Evolutionary conservation across 768 basidiomycete genomes (phyloP).

Genomic region (Peribolospora baueri): DNA sequence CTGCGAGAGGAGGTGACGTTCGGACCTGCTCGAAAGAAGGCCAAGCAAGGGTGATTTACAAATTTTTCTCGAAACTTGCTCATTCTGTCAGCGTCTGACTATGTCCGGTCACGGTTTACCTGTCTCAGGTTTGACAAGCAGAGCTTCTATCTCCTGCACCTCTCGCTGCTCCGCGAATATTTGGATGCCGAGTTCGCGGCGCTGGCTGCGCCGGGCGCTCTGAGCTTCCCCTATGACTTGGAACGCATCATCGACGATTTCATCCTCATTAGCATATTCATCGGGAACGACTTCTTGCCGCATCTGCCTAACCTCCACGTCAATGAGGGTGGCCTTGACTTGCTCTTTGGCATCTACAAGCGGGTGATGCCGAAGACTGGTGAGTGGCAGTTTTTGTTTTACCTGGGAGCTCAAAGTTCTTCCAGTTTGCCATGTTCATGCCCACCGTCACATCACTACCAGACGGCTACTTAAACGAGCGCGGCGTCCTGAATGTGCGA

Average conservation of each 20-base stretch:
- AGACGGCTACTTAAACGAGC: slow-evolving; percentile 88
- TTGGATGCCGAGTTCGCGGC: slow-evolving; percentile 75
- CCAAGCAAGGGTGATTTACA: slow-evolving; percentile 17
- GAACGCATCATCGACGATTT: slow-evolving; percentile 97
- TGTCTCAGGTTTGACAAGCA: slow-evolving; percentile 38
- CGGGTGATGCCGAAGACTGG: slow-evolving; percentile 45
- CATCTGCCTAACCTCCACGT: slow-evolving; percentile 92
- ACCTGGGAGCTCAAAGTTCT: not conserved
- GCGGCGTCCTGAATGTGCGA: slow-evolving; percentile 51
- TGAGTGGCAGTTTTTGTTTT: slow-evolving; percentile 26
- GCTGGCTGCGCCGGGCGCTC: slow-evolving; percentile 26
- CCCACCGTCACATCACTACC: not conserved
- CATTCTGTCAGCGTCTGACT: not conserved
- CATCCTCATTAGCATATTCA: slow-evolving; percentile 81
- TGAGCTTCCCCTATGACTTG: slow-evolving; percentile 63
- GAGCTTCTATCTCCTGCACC: slow-evolving; percentile 83
- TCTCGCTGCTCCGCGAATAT: slow-evolving; percentile 87
- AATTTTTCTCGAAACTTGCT: not conserved
- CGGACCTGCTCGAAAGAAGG: slow-evolving; percentile 57
- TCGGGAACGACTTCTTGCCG: slow-evolving; percentile 93
- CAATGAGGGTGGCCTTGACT: slow-evolving; percentile 85
- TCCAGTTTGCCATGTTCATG: not conserved
- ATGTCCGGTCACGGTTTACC: not conserved
- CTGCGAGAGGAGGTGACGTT: slow-evolving; percentile 96
- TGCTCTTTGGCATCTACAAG: slow-evolving; percentile 87